These are phyloP conservation scores for Anthoceros angustus DNA, from an alignment of 225 moss, liverwort and hornwort genomes.

Conservation along the genomic window DNA sequence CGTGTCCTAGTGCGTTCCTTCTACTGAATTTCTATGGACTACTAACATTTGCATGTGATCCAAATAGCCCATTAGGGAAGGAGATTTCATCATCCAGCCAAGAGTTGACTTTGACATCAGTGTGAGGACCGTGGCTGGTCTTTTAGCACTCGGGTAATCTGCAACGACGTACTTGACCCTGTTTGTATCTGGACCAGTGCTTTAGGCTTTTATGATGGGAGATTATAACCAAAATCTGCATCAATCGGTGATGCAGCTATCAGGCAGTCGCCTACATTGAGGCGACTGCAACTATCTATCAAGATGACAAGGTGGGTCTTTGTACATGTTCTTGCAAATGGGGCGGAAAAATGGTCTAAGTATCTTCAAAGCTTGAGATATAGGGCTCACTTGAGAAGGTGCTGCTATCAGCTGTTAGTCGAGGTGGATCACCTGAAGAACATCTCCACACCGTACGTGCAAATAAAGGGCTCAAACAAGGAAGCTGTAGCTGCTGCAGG, in stretches of 20 bases:
- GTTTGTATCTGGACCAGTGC: neutral
- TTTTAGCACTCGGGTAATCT: conserved; percentile 54
- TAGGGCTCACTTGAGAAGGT: neutral
- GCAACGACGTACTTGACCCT: neutral
- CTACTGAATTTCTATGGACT: conserved; percentile 7
- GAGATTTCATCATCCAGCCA: conserved; percentile 77
- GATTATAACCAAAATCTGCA: no score
- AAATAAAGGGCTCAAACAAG: conserved; percentile 75
- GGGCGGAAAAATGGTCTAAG: neutral
- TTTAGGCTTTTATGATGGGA: no score
- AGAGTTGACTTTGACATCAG: conserved; percentile 83
- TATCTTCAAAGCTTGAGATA: neutral
- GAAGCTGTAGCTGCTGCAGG: conserved; percentile 69
- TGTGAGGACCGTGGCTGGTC: conserved; percentile 71
- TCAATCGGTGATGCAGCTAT: conserved; percentile 26
- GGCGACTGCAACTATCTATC: conserved; percentile 65
- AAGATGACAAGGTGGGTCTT: conserved; percentile 60
- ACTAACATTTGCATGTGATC: conserved; percentile 6
- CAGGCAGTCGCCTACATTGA: conserved; percentile 79
- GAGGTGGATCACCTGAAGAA: conserved; percentile 70
- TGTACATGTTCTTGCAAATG: neutral
- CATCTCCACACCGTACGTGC: conserved; percentile 60
- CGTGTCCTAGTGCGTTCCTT: neutral
- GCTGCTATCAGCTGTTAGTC: conserved; percentile 45
- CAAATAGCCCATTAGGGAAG: conserved; percentile 58